Percentiles rank a stretch among this genome's conserved stretches.
Evolutionary conservation across 345 rosid species (phyloP).

Genomic region (Raphanus raphanistrum): DNA sequence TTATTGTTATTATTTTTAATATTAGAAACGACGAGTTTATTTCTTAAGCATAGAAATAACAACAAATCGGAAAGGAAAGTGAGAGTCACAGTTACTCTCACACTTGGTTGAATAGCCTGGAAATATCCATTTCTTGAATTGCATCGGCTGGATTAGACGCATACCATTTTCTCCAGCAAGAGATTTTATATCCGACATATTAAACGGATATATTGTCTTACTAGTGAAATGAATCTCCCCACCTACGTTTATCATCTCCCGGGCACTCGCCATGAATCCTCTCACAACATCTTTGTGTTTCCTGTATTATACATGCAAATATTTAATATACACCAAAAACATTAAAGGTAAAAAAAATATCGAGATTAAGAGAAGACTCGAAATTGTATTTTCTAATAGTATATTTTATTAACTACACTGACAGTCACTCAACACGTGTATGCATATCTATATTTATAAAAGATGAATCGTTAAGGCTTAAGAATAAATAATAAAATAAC

Average conservation of each 20-base stretch:
- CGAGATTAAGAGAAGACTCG: neutral
- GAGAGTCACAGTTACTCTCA: neutral
- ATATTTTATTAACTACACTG: neutral
- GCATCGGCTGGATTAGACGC: neutral
- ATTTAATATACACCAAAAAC: neutral
- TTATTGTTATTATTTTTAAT: too few species aligned
- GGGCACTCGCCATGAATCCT: neutral
- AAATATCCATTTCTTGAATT: neutral
- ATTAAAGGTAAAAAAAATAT: neutral
- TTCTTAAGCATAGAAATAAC: neutral
- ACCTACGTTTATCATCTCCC: neutral
- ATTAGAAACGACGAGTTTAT: neutral
- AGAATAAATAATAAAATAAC: neutral
- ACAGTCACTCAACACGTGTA: neutral
- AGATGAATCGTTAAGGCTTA: neutral
- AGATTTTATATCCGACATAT: neutral
- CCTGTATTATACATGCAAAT: neutral
- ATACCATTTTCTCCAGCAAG: neutral
- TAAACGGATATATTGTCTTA: neutral
- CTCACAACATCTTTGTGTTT: neutral
- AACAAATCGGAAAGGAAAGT: neutral
- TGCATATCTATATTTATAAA: neutral
- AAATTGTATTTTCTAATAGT: neutral
- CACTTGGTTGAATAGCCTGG: neutral
- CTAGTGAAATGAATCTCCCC: conserved; percentile 10